Percentiles rank a stretch among this genome's conserved stretches.
Evolutionary conservation across 306 rosid species (phyloP).

Genomic region (Elaeagnus macrophylla): DNA sequence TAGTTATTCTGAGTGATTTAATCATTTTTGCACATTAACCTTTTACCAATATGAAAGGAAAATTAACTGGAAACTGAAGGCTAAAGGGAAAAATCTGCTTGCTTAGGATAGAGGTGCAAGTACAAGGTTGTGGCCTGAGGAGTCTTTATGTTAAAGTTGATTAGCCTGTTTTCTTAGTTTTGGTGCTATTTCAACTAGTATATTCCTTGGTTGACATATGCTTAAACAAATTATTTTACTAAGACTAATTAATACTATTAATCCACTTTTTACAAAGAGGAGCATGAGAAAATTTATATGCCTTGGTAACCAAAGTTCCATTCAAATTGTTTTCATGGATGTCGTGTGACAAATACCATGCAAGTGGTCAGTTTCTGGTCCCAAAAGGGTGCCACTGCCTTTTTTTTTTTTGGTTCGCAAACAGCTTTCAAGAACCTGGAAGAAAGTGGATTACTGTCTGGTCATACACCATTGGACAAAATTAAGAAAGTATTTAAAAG

Average conservation of each 20-base stretch:
- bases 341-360: background rate
- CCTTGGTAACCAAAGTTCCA: background rate
- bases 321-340: background rate
- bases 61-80: conserved; percentile 23
- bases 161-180: conserved; percentile 12
- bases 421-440: background rate
- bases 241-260: conserved; percentile 2
- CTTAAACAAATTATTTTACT: conserved; percentile 1
- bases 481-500: background rate
- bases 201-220: conserved; percentile 4
- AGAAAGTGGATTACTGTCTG: background rate
- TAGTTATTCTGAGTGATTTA: conserved; percentile 22
- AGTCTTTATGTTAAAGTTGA: conserved; percentile 14
- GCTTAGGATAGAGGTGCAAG: conserved; percentile 2
- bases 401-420: background rate
- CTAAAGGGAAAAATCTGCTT: conserved; percentile 10
- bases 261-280: background rate
- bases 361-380: background rate
- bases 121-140: conserved; percentile 7
- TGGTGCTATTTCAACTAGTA: conserved; percentile 1
- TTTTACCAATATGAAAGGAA: conserved; percentile 26
- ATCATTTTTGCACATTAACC: conserved; percentile 18
- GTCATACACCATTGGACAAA: too few species aligned
- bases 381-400: background rate
- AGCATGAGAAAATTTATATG: conserved; percentile 4